phyloP scores from a whole-genome alignment of 1,139 yeast species.

The Diutina rugosa region DNA sequence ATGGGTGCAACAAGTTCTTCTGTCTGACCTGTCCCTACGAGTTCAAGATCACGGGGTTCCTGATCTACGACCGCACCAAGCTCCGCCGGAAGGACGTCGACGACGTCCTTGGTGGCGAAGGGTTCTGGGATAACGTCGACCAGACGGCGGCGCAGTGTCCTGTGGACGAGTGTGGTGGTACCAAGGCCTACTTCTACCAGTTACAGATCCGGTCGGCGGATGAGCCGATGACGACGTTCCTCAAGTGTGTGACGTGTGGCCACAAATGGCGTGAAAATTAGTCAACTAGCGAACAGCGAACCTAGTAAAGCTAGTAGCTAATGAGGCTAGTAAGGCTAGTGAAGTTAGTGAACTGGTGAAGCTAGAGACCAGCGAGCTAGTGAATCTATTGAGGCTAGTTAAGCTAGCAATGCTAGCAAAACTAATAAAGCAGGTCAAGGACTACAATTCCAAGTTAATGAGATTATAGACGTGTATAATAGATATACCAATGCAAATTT shows the following conservation, averaged over 20 bases:
- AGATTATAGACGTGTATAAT: too few relatives aligned
- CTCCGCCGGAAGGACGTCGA: constrained; percentile 85
- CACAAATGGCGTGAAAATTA: constrained; percentile 96
- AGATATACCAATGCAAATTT: too few relatives aligned
- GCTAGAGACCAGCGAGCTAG: too few relatives aligned
- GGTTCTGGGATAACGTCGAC: constrained; percentile 98
- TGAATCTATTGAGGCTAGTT: too few relatives aligned
- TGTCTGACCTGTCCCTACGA: constrained; percentile 95
- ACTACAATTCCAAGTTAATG: too few relatives aligned
- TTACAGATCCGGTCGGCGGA: constrained; percentile 89
- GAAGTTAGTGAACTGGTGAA: too few relatives aligned
- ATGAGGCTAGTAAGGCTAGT: not conserved
- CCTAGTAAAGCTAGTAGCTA: too few relatives aligned
- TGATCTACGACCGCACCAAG: constrained; percentile 72
- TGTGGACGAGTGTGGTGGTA: constrained; percentile 70
- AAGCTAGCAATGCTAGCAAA: too few relatives aligned
- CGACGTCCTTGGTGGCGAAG: constrained; percentile 93
- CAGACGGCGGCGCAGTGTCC: constrained; percentile 87
- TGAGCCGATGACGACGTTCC: constrained; percentile 93
- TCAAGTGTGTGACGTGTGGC: constrained; percentile 84
- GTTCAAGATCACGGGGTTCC: constrained; percentile 72
- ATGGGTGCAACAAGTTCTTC: constrained; percentile 42
- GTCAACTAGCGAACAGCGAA: not conserved
- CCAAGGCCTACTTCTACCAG: constrained; percentile 93
- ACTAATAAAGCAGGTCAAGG: too few relatives aligned